Percentiles rank a stretch among this genome's conserved stretches.
phyloP scores from a whole-genome alignment of 371 early-diverging fungal species.

The Thermomucor indicae-seudaticae region DNA sequence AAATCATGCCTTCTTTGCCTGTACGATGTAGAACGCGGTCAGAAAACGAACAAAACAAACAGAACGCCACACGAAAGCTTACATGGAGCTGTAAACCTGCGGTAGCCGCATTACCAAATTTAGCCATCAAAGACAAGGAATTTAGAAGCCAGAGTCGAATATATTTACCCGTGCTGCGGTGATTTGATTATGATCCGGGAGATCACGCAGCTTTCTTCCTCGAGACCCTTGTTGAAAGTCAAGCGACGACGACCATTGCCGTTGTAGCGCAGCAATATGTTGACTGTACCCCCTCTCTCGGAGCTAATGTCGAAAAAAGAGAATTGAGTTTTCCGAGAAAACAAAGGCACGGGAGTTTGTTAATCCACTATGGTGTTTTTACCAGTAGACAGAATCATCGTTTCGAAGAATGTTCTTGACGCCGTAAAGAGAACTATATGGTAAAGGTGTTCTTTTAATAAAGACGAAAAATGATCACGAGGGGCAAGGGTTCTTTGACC shows the following conservation, averaged over 20 bases:
- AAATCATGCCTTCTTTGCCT: constrained; percentile 29
- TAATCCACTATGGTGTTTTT: too few relatives aligned
- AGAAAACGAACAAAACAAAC: not conserved
- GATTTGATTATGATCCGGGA: constrained; percentile 24
- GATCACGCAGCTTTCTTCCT: constrained; percentile 17
- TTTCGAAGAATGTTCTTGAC: constrained; percentile 27
- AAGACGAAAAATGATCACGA: not conserved
- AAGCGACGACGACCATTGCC: constrained; percentile 5
- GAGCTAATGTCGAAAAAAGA: constrained; percentile 12
- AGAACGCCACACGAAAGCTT: not conserved
- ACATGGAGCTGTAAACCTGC: constrained; percentile 29
- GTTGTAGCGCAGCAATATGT: constrained; percentile 20
- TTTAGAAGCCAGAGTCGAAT: too few relatives aligned
- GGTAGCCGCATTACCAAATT: not conserved
- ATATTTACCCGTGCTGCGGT: constrained; percentile 20
- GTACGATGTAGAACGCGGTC: not conserved
- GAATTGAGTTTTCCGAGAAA: not conserved
- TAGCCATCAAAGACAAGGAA: not conserved
- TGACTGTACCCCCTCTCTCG: constrained; percentile 20
- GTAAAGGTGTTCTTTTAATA: not conserved
- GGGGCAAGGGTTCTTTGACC: not conserved
- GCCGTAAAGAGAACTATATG: constrained; percentile 18
- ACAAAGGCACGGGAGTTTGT: constrained; percentile 1
- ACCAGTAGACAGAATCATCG: constrained; percentile 24
- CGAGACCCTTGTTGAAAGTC: too few relatives aligned